Evolutionary conservation across 768 basidiomycete genomes (phyloP).

Genomic region (Psilocybe tampanensis): DNA sequence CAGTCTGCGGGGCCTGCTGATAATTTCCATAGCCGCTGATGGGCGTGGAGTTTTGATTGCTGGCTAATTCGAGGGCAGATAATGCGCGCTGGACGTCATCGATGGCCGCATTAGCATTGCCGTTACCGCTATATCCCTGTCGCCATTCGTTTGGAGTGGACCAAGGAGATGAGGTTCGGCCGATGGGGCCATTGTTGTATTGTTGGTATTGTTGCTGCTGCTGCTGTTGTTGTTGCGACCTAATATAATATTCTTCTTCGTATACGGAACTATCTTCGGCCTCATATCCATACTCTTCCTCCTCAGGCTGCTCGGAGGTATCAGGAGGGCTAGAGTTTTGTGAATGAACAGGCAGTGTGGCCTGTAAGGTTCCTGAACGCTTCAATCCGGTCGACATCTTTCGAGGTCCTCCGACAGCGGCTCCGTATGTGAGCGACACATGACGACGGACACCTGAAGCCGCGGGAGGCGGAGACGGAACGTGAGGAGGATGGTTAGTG

Average conservation of each 20-base stretch:
- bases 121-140: slow-evolving; percentile 36
- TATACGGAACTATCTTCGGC: slow-evolving; percentile 52
- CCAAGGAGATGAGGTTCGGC: slow-evolving; percentile 72
- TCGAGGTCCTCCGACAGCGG: slow-evolving; percentile 52
- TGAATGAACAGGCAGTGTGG: slow-evolving; percentile 42
- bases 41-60: slow-evolving; percentile 27
- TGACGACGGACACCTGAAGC: slow-evolving; percentile 75
- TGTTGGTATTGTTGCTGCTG: slow-evolving; percentile 36
- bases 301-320: slow-evolving; percentile 40
- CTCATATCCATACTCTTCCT: slow-evolving; percentile 53
- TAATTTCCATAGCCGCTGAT: slow-evolving; percentile 28
- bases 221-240: slow-evolving; percentile 37
- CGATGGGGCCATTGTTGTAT: slow-evolving; percentile 58
- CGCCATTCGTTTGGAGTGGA: slow-evolving; percentile 60
- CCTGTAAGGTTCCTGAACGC: slow-evolving; percentile 77
- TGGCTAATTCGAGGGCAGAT: slow-evolving; percentile 64
- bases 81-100: slow-evolving; percentile 81
- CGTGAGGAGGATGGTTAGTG: slow-evolving; percentile 40
- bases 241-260: slow-evolving; percentile 59
- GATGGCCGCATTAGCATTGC: slow-evolving; percentile 41
- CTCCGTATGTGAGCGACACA: slow-evolving; percentile 76
- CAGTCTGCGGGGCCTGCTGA: slow-evolving; percentile 51
- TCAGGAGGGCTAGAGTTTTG: slow-evolving; percentile 44
- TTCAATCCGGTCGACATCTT: slow-evolving; percentile 58
- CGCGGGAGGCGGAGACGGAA: slow-evolving; percentile 74